Conservation (phyloP, 208 protist species). For the Acanthamoeba sp. region DNA sequence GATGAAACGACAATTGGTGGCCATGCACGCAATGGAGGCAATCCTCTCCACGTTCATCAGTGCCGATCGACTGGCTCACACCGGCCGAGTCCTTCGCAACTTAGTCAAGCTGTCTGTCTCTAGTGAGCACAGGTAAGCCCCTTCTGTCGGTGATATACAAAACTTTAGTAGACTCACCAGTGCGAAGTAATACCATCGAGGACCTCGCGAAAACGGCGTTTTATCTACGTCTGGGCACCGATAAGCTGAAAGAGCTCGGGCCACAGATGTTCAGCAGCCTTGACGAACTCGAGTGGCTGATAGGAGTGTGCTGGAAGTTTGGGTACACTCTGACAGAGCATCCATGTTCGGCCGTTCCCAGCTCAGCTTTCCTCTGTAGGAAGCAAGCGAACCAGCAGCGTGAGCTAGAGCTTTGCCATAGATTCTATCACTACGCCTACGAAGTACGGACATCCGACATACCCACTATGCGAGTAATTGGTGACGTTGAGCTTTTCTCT, state of each 20-base stretch:
- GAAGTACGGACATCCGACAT: neutral
- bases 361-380: neutral
- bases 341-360: neutral
- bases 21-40: conserved; percentile 15
- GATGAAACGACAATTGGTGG: conserved; percentile 48
- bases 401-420: neutral
- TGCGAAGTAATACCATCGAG: neutral
- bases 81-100: conserved; percentile 29
- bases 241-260: conserved; percentile 50
- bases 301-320: conserved; percentile 19
- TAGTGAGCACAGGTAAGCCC: neutral
- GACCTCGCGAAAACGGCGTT: neutral
- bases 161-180: neutral
- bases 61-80: neutral
- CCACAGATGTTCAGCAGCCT: conserved; percentile 48
- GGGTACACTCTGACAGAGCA: neutral
- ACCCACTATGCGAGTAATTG: no score
- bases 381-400: neutral
- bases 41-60: neutral
- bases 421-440: conserved; percentile 18
- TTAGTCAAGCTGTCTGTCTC: neutral
- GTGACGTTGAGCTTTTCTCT: neutral
- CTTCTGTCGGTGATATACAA: neutral
- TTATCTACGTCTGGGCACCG: conserved; percentile 15
- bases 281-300: conserved; percentile 62